Evolutionary conservation across 31 red algal genomes (phyloP).

Genomic region (Asparagopsis taxiformis): DNA sequence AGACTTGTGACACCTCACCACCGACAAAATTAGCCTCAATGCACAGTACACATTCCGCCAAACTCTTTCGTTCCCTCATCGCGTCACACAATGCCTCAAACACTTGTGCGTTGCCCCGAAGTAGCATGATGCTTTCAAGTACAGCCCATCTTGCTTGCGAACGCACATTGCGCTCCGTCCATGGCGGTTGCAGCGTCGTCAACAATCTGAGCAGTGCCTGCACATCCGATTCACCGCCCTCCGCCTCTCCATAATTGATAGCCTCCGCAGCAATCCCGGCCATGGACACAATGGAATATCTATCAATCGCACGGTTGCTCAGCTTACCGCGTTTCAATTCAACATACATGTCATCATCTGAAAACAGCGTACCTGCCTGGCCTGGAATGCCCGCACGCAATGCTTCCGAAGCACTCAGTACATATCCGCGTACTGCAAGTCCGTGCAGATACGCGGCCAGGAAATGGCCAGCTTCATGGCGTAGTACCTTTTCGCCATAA

Average conservation of each 20-base stretch:
- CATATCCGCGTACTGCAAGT: constrained; percentile 52
- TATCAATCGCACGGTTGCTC: constrained; percentile 10
- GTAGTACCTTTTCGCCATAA: constrained; percentile 61
- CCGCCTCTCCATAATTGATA: constrained; percentile 70
- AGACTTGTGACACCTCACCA: too few species aligned
- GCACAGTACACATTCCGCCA: constrained; percentile 62
- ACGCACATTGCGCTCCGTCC: constrained; percentile 23
- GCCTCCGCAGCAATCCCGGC: constrained; percentile 87
- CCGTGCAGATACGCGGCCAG: constrained; percentile 63
- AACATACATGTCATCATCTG: constrained; percentile 34
- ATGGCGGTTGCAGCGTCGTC: constrained; percentile 49
- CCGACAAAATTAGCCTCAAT: constrained; percentile 49
- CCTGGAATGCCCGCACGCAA: constrained; percentile 49
- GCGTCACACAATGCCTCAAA: constrained; percentile 52
- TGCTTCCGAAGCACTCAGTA: constrained; percentile 32
- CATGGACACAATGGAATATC: constrained; percentile 59
- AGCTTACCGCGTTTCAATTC: constrained; percentile 32
- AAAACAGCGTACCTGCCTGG: constrained; percentile 76
- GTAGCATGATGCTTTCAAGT: constrained; percentile 35
- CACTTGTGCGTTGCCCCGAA: constrained; percentile 37
- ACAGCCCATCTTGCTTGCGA: constrained; percentile 52
- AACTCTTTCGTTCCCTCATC: constrained; percentile 30
- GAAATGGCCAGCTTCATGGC: constrained; percentile 84
- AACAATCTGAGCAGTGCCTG: constrained; percentile 37
- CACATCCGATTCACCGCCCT: constrained; percentile 69